Evolutionary conservation across 1,139 yeast genomes (phyloP).

Genomic region (Yamadazyma atlantica): DNA sequence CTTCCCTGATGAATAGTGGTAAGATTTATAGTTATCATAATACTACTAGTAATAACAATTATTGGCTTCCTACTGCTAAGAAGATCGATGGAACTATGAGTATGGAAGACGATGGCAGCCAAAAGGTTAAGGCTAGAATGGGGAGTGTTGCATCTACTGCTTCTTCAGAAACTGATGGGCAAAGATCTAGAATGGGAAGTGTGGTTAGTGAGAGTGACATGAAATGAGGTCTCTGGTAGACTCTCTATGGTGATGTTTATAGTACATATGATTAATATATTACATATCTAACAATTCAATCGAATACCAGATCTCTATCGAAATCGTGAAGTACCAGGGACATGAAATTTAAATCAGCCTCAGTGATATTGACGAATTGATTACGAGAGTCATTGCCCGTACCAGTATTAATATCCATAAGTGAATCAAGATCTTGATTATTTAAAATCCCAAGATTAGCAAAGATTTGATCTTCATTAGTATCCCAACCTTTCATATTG

Average conservation of each 20-base stretch:
- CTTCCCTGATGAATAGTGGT: conserved; percentile 40
- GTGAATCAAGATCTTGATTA: conserved; percentile 3
- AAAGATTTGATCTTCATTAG: background rate
- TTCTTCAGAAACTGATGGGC: conserved; percentile 9
- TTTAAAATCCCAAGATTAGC: background rate
- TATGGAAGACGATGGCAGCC: conserved; percentile 1
- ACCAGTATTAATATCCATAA: background rate
- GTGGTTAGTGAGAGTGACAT: conserved; percentile 8
- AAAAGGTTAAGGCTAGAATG: conserved; percentile 18
- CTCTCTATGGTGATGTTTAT: no score
- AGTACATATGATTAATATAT: background rate
- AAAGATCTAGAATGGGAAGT: conserved; percentile 14
- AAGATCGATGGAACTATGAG: conserved; percentile 3
- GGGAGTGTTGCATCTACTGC: conserved; percentile 20
- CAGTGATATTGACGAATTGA: conserved; percentile 4
- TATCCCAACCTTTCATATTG: background rate
- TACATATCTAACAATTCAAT: conserved; percentile 2
- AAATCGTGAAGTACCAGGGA: conserved; percentile 1
- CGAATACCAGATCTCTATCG: conserved; percentile 5
- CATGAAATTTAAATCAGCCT: conserved; percentile 10
- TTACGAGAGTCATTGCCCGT: background rate
- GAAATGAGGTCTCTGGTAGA: no score
- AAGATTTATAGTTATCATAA: conserved; percentile 37
- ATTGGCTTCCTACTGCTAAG: conserved; percentile 35
- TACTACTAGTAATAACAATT: conserved; percentile 38